A percentile compares a stretch with the other conserved stretches of the same genome.
phyloP scores from a whole-genome alignment of 1,139 yeast genomes.

The Wickerhamiella pararugosa region DNA sequence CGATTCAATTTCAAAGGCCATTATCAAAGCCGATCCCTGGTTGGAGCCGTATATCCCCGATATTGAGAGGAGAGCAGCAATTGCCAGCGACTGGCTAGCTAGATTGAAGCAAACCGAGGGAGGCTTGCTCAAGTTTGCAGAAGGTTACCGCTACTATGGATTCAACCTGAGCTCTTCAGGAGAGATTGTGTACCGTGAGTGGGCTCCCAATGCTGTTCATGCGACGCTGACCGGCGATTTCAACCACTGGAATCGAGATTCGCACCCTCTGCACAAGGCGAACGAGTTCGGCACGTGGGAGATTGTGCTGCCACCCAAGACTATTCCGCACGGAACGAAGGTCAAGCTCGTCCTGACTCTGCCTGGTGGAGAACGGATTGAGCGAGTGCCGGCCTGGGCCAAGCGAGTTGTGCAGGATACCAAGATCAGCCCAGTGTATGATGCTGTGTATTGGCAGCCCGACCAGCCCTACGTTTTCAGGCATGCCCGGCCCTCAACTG shows the following conservation, averaged over 20 bases:
- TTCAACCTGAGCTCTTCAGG: slow-evolving; percentile 35
- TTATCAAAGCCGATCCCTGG: slow-evolving; percentile 68
- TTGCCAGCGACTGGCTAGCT: slow-evolving; percentile 44
- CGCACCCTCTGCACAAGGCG: slow-evolving; percentile 37
- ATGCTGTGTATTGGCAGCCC: slow-evolving; percentile 92
- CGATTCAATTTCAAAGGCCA: slow-evolving; percentile 4
- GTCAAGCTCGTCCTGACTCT: slow-evolving; percentile 58
- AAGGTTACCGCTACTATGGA: slow-evolving; percentile 59
- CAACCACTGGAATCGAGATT: slow-evolving; percentile 57
- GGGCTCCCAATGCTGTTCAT: slow-evolving; percentile 72
- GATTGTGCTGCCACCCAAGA: slow-evolving; percentile 37
- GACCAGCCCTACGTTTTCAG: slow-evolving; percentile 41
- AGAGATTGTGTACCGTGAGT: slow-evolving; percentile 52
- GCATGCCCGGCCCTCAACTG: slow-evolving; percentile 26
- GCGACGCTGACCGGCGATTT: slow-evolving; percentile 83
- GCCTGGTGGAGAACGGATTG: slow-evolving; percentile 55
- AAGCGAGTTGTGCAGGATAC: slow-evolving; percentile 59
- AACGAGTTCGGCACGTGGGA: slow-evolving; percentile 55
- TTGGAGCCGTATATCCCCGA: slow-evolving; percentile 62
- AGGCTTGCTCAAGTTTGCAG: slow-evolving; percentile 37
- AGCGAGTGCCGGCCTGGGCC: slow-evolving; percentile 83
- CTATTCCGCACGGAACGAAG: slow-evolving; percentile 68
- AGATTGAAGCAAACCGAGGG: slow-evolving; percentile 34
- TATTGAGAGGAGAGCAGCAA: slow-evolving; percentile 36
- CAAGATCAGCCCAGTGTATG: slow-evolving; percentile 43